Evolutionary conservation across 805 yeast genomes (phyloP), one percentile per base, ranked within the genome.

Genomic region (Metschnikowia picachoensis): DNA sequence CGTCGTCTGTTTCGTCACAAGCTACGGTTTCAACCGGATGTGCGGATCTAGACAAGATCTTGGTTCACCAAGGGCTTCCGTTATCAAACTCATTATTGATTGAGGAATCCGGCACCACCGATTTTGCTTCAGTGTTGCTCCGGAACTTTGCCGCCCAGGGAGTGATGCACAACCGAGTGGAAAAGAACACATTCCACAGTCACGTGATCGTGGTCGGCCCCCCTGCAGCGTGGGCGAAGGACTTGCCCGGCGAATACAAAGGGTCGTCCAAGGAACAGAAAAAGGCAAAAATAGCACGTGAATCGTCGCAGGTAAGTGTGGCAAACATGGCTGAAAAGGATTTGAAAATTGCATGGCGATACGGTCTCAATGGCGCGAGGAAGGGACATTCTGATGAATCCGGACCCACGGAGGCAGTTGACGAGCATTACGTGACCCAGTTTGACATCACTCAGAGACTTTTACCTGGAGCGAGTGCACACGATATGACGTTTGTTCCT

Each of bases 331-430:
- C 79, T 2, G 78, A 76, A 49, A 46, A 45, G 31, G 87, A 84
- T 52, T 69, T 91, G 75, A 87, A 83, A 60, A 91, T 91, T 55
- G 97, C 98, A 1, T 91, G 98, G 98, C 78, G 97, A 58, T 91
- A 91, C 59, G 94, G 92, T 0, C 56, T 76, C 41, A 35, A 40
- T 34, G 16, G 17, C 17, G 29, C 47, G 8, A 31, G 29, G 43
- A 61, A 59, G 53, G 54, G 58, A 47, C 34, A 51, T 38, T 45
- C 49, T 12, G 46, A 48, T 4, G 38, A 46, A 34, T 27, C 58
- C 49, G 38, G 39, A 4, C 43, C 43, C 7, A 34, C 57, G 48
- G 39, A 41, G 6, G 43, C 45, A 4, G 66, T 56, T 5, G 34
- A 16, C 15, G 82, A 82, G 35, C 62, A 81, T 52, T 88, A 80